Evolutionary conservation across 805 yeast species (phyloP), one percentile per base, ranked within the genome.

Genomic region (Limtongia smithiae): DNA sequence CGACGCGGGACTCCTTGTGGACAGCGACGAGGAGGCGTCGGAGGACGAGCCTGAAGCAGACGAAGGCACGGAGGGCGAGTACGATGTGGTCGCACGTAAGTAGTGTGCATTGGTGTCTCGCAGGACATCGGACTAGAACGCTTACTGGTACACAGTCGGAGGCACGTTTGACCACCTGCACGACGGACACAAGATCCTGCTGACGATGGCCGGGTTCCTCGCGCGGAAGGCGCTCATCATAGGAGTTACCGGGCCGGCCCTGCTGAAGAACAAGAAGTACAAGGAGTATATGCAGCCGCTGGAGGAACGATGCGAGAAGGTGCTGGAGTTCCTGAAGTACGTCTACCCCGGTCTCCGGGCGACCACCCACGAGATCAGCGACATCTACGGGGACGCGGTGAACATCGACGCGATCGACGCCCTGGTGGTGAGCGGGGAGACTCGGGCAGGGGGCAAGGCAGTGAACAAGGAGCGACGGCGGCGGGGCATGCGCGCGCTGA

Each of bases 111-210:
- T 5, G 39, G 22, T 44, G 7, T 37, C 17, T n/a, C 21, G 2
- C 22, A 17, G 30, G 28, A 11, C 30, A 6, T 12, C 20, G 18
- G 21, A 37, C 27, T 14, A 38, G 27, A 35, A 18, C 9, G 17
- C 5, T 18, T 25, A 33, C 28, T 55, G 51, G 4, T 63, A 59
- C 3, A 67, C 96, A 0, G 81, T 91, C 1, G 98, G 98, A 0
- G 99, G 99, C 0, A 93, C 98, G 0, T 93, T 93, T 69, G 99
- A 93, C 63, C 97, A 93, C 68, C 63, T 93, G 32, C 99, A 93
- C 60, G 95, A 85, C 62, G 99, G 97, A 0, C 99, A 93, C 68
- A 87, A 85, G 65, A 83, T 93, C 25, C 71, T 93, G 24, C 71
- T 93, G 8, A 81, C 93, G 0, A 72, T 85, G 51, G 74, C 95